Evolutionary conservation across 2,329 filamentous ascomycete genomes (phyloP).

Genomic region (Tolypocladium cylindrosporum): DNA sequence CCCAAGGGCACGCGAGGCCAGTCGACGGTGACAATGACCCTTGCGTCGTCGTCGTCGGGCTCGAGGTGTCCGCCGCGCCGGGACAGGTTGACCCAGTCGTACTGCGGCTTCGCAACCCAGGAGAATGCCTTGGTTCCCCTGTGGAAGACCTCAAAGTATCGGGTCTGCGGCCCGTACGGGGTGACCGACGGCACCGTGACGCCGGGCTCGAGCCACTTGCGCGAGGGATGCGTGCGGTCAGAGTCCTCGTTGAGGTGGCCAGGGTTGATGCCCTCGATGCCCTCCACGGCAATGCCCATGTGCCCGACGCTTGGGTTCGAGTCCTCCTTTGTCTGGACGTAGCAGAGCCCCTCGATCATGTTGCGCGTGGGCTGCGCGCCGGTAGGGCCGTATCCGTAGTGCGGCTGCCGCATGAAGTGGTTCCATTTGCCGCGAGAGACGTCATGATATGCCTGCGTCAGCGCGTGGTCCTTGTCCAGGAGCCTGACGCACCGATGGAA

Average conservation of each 20-base stretch:
- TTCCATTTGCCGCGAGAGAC: conserved; percentile 45
- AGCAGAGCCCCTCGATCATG: conserved; percentile 43
- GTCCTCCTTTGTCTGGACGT: conserved; percentile 39
- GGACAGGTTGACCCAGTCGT: conserved; percentile 22
- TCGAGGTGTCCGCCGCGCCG: conserved; percentile 16
- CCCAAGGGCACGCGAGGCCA: conserved; percentile 27
- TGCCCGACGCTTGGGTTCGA: conserved; percentile 33
- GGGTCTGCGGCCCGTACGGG: conserved; percentile 17
- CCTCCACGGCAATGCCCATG: conserved; percentile 22
- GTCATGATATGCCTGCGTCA: conserved; percentile 41
- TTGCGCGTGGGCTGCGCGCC: conserved; percentile 35
- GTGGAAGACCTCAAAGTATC: conserved; percentile 25
- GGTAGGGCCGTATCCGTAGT: conserved; percentile 30
- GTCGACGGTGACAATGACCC: conserved; percentile 19
- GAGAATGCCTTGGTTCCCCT: conserved; percentile 19
- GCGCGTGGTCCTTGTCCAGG: conserved; percentile 40
- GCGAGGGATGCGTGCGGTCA: conserved; percentile 35
- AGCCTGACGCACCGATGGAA: conserved; percentile 35
- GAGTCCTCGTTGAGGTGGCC: conserved; percentile 41
- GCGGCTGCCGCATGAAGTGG: conserved; percentile 40
- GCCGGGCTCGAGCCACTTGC: conserved; percentile 17
- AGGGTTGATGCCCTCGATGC: conserved; percentile 21
- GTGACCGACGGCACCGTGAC: conserved; percentile 20
- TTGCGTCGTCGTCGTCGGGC: conserved; percentile 19
- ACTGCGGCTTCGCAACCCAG: conserved; percentile 18